A percentile compares a stretch with the other conserved stretches of the same genome.
Conservation (phyloP, 2,329 filamentous ascomycete species). For the Epichloe amarillans region DNA sequence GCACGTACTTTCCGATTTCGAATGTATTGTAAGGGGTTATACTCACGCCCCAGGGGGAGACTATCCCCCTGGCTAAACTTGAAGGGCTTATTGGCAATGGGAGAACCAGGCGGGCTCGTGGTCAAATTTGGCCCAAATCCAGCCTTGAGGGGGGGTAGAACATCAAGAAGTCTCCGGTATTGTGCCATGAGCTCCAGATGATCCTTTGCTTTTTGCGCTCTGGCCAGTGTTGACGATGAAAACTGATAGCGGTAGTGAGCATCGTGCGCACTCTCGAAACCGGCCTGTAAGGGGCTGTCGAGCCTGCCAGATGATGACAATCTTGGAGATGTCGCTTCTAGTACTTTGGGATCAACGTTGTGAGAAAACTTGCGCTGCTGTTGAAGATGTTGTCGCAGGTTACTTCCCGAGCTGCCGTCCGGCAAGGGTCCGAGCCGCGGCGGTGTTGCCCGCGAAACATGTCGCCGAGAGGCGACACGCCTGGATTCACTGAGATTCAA, state of each 20-base stretch:
- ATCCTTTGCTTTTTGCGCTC: slow-evolving; percentile 72
- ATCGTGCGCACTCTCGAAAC: slow-evolving; percentile 31
- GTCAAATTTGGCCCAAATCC: slow-evolving; percentile 24
- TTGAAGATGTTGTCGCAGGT: slow-evolving; percentile 55
- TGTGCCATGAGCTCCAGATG: slow-evolving; percentile 78
- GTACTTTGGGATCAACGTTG: slow-evolving; percentile 45
- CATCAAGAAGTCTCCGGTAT: slow-evolving; percentile 67
- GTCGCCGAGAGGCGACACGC: slow-evolving; percentile 48
- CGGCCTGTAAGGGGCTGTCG: slow-evolving; percentile 32
- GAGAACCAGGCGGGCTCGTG: slow-evolving; percentile 29
- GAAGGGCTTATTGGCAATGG: slow-evolving; percentile 20
- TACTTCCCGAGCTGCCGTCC: slow-evolving; percentile 39
- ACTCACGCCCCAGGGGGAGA: slow-evolving; percentile 48
- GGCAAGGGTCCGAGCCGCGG: slow-evolving; percentile 39
- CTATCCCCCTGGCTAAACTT: slow-evolving; percentile 14
- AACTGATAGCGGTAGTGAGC: slow-evolving; percentile 48
- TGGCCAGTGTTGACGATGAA: slow-evolving; percentile 65
- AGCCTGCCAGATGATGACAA: slow-evolving; percentile 26
- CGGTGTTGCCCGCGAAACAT: slow-evolving; percentile 35
- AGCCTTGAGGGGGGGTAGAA: slow-evolving; percentile 54
- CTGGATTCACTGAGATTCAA: slow-evolving; percentile 75
- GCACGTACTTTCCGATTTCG: slow-evolving; percentile 78
- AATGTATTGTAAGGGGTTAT: slow-evolving; percentile 88
- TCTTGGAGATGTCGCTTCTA: slow-evolving; percentile 27
- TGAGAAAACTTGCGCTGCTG: slow-evolving; percentile 53